phyloP scores from a whole-genome alignment of 805 yeast genomes.

The Candida berthetii region DNA sequence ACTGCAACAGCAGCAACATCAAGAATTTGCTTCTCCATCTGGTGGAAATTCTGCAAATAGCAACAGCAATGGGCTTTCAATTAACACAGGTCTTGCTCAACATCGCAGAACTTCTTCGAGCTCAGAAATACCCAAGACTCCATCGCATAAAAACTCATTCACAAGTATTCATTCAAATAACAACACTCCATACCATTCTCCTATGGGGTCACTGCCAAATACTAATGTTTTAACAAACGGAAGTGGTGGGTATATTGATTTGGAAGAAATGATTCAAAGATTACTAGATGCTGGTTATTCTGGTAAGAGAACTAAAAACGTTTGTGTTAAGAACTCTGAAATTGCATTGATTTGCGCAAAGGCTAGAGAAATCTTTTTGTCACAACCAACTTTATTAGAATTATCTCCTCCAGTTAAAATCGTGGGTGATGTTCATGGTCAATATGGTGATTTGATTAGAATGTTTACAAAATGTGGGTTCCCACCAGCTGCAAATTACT shows the following conservation, averaged over 20 bases:
- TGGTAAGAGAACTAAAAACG: conserved; percentile 85
- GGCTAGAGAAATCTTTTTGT: conserved; percentile 83
- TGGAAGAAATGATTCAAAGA: conserved; percentile 88
- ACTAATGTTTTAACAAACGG: conserved; percentile 13
- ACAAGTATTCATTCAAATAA: conserved; percentile 17
- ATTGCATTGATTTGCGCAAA: conserved; percentile 80
- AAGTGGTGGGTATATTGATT: conserved; percentile 30
- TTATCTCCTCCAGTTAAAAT: conserved; percentile 82
- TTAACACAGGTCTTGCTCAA: conserved; percentile 2
- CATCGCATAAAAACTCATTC: conserved; percentile 17
- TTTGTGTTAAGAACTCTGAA: conserved; percentile 86
- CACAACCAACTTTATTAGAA: conserved; percentile 88
- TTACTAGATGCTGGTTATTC: conserved; percentile 93
- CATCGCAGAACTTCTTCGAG: conserved; percentile 1
- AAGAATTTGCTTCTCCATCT: too few relatives aligned
- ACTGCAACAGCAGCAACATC: too few relatives aligned
- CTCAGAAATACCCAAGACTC: conserved; percentile 20
- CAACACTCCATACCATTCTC: conserved; percentile 18
- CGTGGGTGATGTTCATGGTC: conserved; percentile 99
- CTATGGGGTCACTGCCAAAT: conserved; percentile 17
- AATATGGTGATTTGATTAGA: conserved; percentile 91
- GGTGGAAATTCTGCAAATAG: conserved; percentile 1
- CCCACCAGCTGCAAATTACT: conserved; percentile 97
- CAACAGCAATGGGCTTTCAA: conserved; percentile 2
- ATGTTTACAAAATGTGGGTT: conserved; percentile 97